phyloP scores from a whole-genome alignment of 805 yeast species.

The Saturnispora diversa region DNA sequence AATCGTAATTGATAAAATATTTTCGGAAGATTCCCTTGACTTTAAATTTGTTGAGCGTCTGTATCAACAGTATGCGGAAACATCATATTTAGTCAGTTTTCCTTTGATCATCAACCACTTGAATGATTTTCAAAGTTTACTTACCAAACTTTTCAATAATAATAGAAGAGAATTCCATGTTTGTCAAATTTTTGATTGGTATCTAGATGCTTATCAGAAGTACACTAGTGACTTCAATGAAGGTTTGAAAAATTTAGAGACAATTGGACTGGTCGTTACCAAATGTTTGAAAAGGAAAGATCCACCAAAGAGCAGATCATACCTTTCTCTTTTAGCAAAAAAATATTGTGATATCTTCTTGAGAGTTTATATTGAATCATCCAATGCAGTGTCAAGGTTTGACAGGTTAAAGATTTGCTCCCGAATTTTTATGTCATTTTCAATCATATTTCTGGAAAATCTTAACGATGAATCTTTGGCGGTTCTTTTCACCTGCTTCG shows the following conservation, averaged over 20 bases:
- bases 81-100: slow-evolving; percentile 20
- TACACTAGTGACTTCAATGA: neutral
- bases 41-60: slow-evolving; percentile 11
- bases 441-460: slow-evolving; percentile 10
- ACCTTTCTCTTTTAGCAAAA: no score
- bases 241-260: slow-evolving; percentile 6
- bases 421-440: slow-evolving; percentile 21
- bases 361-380: no score
- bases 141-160: neutral
- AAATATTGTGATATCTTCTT: no score
- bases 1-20: slow-evolving; percentile 14
- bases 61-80: slow-evolving; percentile 3
- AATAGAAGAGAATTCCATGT: slow-evolving; percentile 1
- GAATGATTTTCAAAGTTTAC: slow-evolving; percentile 20
- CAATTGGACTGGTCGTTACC: neutral
- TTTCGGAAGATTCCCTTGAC: slow-evolving; percentile 1
- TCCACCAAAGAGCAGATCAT: neutral
- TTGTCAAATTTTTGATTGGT: slow-evolving; percentile 5
- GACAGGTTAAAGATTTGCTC: slow-evolving; percentile 18
- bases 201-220: slow-evolving; percentile 1
- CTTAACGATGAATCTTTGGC: slow-evolving; percentile 12
- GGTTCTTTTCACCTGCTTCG: slow-evolving; percentile 14
- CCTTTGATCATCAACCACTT: slow-evolving; percentile 27
- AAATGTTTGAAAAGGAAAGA: neutral
- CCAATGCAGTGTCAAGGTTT: slow-evolving; percentile 1